phyloP scores from a whole-genome alignment of 2,329 filamentous ascomycete genomes.

The Pezicula radicicola region DNA sequence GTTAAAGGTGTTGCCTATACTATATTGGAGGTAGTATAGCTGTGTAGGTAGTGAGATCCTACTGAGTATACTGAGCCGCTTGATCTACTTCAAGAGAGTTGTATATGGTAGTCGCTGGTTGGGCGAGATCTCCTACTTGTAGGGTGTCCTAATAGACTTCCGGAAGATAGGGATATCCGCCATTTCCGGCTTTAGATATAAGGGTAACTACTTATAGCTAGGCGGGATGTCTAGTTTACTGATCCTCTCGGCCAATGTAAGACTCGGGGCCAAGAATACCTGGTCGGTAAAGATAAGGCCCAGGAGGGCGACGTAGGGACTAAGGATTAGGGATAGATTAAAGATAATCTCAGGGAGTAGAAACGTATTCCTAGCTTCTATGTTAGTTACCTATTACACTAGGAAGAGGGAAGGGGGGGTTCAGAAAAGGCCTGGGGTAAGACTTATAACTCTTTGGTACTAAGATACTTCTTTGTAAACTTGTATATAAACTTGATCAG shows the following conservation, averaged over 20 bases:
- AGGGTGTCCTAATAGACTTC: conserved; percentile 17
- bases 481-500: too few relatives aligned
- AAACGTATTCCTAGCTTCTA: conserved; percentile 28
- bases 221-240: conserved; percentile 24
- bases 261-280: conserved; percentile 20
- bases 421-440: neutral
- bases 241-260: conserved; percentile 19
- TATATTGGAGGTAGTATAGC: conserved; percentile 19
- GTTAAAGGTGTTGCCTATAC: conserved; percentile 17
- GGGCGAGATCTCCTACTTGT: conserved; percentile 15
- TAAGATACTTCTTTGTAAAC: conserved; percentile 9
- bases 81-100: conserved; percentile 17
- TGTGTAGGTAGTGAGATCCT: conserved; percentile 12
- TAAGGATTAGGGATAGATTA: conserved; percentile 34
- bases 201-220: conserved; percentile 20
- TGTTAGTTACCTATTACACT: conserved; percentile 2
- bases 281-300: conserved; percentile 25
- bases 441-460: conserved; percentile 17
- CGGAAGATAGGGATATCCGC: conserved; percentile 22
- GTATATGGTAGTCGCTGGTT: conserved; percentile 15
- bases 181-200: conserved; percentile 15
- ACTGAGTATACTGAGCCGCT: conserved; percentile 16
- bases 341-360: too few relatives aligned
- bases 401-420: neutral
- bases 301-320: conserved; percentile 30